Conservation (phyloP, 2,329 filamentous ascomycete genomes). For the Dactylellina parvicollis region DNA sequence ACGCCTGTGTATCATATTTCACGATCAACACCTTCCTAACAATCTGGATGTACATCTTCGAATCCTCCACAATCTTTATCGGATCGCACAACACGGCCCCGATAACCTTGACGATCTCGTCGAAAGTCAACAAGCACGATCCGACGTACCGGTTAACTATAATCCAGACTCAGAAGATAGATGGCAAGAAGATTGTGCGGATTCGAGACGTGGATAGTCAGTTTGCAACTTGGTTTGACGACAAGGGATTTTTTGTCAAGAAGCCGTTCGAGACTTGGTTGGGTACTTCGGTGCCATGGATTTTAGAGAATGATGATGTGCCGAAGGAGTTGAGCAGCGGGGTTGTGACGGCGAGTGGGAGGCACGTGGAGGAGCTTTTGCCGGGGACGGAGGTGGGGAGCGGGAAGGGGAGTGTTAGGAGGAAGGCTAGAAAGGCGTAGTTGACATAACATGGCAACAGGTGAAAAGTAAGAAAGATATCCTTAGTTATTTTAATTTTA, state of each 20-base stretch:
- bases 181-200: constrained; percentile 59
- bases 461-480: background rate
- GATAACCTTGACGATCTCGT: constrained; percentile 76
- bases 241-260: constrained; percentile 75
- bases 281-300: constrained; percentile 70
- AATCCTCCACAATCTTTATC: constrained; percentile 82
- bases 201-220: constrained; percentile 69
- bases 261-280: constrained; percentile 82
- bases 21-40: constrained; percentile 80
- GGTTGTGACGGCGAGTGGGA: constrained; percentile 42
- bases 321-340: constrained; percentile 33
- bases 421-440: constrained; percentile 42
- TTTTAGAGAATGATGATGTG: constrained; percentile 45
- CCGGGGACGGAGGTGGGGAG: constrained; percentile 30
- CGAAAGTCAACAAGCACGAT: constrained; percentile 78
- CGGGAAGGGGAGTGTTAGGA: constrained; percentile 41
- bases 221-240: constrained; percentile 82
- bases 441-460: background rate
- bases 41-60: constrained; percentile 84
- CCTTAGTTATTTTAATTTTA: too few relatives aligned
- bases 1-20: constrained; percentile 82
- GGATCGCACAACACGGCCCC: constrained; percentile 72
- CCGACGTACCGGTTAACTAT: constrained; percentile 82
- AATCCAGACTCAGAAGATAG: constrained; percentile 64
- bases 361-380: constrained; percentile 15